Evolutionary conservation across 768 basidiomycete species (phyloP), one percentile per base, ranked within the genome.

Genomic region (Sarcodon aspratus): DNA sequence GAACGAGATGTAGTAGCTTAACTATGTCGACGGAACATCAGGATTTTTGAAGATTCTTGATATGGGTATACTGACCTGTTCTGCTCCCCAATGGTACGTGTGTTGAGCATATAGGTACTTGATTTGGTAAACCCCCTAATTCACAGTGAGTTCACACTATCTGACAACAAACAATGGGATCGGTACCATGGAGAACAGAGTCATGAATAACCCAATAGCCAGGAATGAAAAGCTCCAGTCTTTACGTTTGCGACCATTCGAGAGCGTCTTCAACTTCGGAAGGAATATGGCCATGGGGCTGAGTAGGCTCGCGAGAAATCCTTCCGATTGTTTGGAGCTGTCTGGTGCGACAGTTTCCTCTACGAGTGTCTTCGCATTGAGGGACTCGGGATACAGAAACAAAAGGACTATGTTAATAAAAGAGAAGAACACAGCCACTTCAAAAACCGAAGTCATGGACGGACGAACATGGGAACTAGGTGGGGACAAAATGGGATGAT

Each of bases 81-180:
- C 75, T 9, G 83, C 72, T 11, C 70, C 72, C 86, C 86, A 88
- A 9, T 66, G 60, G 56, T 82, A 88, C 9, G 81, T 66, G 57
- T 87, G 82, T 54, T 79, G 77, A 0, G 82, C 85, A 52, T 88
- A 91, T 34, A 89, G 65, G 54, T 87, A 88, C 62, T 89, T 90
- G 50, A 82, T 69, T 47, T 78, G 80, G 61, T 79, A 82, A 1
- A 89, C 63, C 13, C 84, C 87, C 75, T 83, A 50, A 4, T 35
- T 15, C 21, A 36, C 35, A 36, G 33, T 12, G 38, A 15, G 1
- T 9, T 44, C 9, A 21, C 6, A 15, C 13, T 15, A 13, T 11
- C 8, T 10, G 40, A 11, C 8, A 35, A 17, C 13, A 36, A n/a
- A 43, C 6, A 33, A 31, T 12, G 9, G 33, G 45, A 7, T 7